phyloP scores from a whole-genome alignment of 2,329 filamentous ascomycete species.

The Rhinocladiella similis region DNA sequence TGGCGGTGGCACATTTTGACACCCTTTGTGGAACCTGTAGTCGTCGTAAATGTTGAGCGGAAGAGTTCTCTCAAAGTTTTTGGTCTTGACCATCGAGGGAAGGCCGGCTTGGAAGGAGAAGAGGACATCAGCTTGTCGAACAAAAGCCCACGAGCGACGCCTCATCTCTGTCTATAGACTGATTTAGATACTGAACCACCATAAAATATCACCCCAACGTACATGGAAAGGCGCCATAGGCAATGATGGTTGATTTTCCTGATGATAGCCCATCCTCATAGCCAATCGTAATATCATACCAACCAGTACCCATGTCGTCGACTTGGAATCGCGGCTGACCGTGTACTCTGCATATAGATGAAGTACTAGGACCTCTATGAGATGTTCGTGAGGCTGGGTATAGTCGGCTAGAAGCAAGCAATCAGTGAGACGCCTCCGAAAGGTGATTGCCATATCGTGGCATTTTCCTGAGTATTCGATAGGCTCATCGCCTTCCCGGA shows the following conservation, averaged over 20 bases:
- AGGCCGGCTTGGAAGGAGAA: constrained; percentile 34
- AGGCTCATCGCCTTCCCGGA: constrained; percentile 18
- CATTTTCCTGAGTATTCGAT: constrained; percentile 15
- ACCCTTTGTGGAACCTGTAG: constrained; percentile 31
- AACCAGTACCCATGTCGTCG: constrained; percentile 30
- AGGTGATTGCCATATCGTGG: constrained; percentile 14
- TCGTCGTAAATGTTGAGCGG: constrained; percentile 32
- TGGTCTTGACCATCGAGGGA: constrained; percentile 30
- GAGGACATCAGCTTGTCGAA: constrained; percentile 32
- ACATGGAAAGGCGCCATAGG: constrained; percentile 25
- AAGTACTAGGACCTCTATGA: constrained; percentile 28
- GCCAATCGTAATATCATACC: constrained; percentile 30
- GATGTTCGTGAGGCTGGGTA: constrained; percentile 26
- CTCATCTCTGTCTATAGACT: constrained; percentile 30
- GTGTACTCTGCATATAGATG: constrained; percentile 31
- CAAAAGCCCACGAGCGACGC: constrained; percentile 31
- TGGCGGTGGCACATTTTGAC: constrained; percentile 24
- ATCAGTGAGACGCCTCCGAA: constrained; percentile 14
- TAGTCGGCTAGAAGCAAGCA: constrained; percentile 31
- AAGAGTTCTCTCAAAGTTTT: constrained; percentile 29
- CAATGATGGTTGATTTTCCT: constrained; percentile 30
- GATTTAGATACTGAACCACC: background rate
- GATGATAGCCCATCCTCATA: constrained; percentile 34
- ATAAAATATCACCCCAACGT: constrained; percentile 12
- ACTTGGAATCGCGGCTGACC: constrained; percentile 30